Base-by-base conservation (phyloP, 768 basidiomycete species). In the Lentinula boryana region DNA sequence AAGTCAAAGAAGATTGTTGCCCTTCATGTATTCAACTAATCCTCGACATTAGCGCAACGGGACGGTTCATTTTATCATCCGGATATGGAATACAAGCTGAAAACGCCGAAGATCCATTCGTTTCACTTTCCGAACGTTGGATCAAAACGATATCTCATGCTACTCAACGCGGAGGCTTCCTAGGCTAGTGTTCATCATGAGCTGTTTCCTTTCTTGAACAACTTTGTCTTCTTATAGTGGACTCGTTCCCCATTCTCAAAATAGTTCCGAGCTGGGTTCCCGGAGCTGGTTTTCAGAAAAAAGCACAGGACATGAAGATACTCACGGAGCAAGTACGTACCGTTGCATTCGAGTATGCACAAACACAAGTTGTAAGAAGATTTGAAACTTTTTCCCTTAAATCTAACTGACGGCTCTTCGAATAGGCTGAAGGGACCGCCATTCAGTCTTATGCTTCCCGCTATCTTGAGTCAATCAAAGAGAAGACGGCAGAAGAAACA, bases 201-300 rank as follows among this genome's bases (percentile, higher is more conserved):
- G 13, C 36, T 13, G 9, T 38, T 38, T 9, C 9, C 7, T 38
- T 8, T 13, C 36, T 38, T 38, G 9, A 38, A 38, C 5, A 8
- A 38, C 36, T 8, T 38, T 38, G 36, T 38, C 36, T 38, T 13
- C 36, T 38, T 13, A 38, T 62, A 33, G 62, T 65, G n/a, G 62
- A 67, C 62, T 31, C 54, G 21, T 50, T 63, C 38, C 63, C 63
- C 15, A 36, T 54, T 3, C 56, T 67, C 8, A 68, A 64, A 16
- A 65, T 72, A 54, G 58, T 75, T 15, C 76, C 76, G 1, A 50
- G 62, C 3, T 78, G 75, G 75, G 56, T 75, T 38, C 76, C 76
- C 23, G 74, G 75, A 10, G 72, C 71, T n/a, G 66, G 65, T 1
- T 74, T 72, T 65, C 68, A 71, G 58, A 66, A 58, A 51, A 49